Evolutionary conservation across 108 stramenopile species (phyloP).

Genomic region (Cyclotella baltica): DNA sequence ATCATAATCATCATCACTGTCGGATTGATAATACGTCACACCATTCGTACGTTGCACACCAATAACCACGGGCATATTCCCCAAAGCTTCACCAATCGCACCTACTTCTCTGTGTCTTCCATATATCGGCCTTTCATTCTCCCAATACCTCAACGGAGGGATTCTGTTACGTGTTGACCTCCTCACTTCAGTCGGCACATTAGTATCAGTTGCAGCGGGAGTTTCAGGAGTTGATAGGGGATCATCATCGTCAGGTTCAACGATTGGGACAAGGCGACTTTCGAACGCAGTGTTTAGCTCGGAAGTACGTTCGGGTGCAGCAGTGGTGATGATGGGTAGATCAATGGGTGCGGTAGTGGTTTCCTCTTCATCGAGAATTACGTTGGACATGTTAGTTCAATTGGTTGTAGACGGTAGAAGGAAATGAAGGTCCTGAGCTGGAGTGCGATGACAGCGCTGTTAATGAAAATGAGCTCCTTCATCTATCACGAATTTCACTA

Average conservation of each 20-base stretch:
- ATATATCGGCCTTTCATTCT: slow-evolving; percentile 4
- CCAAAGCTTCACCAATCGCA: neutral
- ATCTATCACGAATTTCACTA: no score
- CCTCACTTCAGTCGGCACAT: neutral
- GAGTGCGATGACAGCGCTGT: no score
- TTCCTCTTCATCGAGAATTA: neutral
- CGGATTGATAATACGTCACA: neutral
- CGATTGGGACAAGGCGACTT: neutral
- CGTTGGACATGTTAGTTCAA: neutral
- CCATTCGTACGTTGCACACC: neutral
- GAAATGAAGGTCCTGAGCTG: neutral
- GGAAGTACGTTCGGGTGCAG: neutral
- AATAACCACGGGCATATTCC: slow-evolving; percentile 10
- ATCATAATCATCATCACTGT: neutral
- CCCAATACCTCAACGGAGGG: neutral
- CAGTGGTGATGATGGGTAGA: neutral
- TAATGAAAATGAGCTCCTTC: no score
- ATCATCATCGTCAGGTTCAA: slow-evolving; percentile 1
- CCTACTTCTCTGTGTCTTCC: neutral
- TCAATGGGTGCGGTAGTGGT: neutral
- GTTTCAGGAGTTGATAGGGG: neutral
- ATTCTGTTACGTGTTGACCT: neutral
- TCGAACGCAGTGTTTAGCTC: no score
- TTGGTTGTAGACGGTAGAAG: neutral
- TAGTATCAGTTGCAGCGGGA: neutral